phyloP scores from a whole-genome alignment of 179 eudicot genomes.

The Corrigiola litoralis region DNA sequence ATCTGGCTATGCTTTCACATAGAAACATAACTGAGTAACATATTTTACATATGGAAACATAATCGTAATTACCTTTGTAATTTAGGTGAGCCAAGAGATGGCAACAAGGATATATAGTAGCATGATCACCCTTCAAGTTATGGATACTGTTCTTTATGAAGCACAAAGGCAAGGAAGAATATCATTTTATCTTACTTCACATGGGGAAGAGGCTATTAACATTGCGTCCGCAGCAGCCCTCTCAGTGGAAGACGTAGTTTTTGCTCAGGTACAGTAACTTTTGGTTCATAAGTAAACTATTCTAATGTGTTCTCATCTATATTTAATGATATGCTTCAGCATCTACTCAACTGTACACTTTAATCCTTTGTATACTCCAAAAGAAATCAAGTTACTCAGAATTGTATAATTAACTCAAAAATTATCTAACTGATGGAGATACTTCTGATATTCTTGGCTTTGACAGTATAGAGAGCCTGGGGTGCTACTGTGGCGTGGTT shows the following conservation, averaged over 20 bases:
- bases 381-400: no score
- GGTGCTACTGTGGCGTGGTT: conserved; percentile 83
- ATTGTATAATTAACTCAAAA: no score
- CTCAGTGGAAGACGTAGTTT: conserved; percentile 50
- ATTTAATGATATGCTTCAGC: no score
- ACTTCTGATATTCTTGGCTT: not conserved
- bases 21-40: no score
- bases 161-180: conserved; percentile 92
- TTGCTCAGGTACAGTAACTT: conserved; percentile 65
- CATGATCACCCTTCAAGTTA: conserved; percentile 79
- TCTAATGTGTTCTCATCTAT: no score
- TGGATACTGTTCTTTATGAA: conserved; percentile 76
- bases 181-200: conserved; percentile 68
- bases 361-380: no score
- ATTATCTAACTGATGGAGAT: not conserved
- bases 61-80: no score
- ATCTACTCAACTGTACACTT: no score
- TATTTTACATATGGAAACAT: no score
- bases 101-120: conserved; percentile 61
- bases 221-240: conserved; percentile 95
- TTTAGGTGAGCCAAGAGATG: conserved; percentile 54
- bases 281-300: not conserved
- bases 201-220: conserved; percentile 84
- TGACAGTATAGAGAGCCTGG: conserved; percentile 92
- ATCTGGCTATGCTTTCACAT: no score